A percentile compares a stretch with the other conserved stretches of the same genome.
phyloP scores from a whole-genome alignment of 345 rosid species.

The Microthlaspi erraticum region DNA sequence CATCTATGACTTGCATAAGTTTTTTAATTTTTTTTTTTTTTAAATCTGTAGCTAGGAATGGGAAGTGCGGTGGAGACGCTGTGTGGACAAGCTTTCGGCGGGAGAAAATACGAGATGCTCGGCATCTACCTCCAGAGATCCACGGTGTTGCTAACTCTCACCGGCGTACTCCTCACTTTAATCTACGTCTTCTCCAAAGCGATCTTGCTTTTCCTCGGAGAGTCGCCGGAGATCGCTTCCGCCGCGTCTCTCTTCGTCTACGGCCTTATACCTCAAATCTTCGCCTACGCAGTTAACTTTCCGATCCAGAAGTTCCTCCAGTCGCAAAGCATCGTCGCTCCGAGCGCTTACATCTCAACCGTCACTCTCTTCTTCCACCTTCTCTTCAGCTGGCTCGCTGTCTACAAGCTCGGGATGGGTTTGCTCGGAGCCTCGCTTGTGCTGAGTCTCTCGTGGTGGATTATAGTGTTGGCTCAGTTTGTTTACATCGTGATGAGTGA shows the following conservation, averaged over 20 bases:
- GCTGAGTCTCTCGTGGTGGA: constrained; percentile 66
- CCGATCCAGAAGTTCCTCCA: constrained; percentile 69
- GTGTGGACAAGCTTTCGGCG: constrained; percentile 80
- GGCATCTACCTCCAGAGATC: constrained; percentile 71
- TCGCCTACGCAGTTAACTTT: constrained; percentile 62
- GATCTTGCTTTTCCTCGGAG: constrained; percentile 54
- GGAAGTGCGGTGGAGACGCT: constrained; percentile 80
- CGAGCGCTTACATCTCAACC: constrained; percentile 61
- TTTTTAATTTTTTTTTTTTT: too few species aligned
- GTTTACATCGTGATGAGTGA: constrained; percentile 53
- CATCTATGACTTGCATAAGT: not conserved
- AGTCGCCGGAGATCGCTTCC: constrained; percentile 60
- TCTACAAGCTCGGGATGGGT: constrained; percentile 52
- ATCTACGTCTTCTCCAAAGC: constrained; percentile 57
- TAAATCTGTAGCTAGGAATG: constrained; percentile 54
- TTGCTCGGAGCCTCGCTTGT: constrained; percentile 59
- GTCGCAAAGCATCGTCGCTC: constrained; percentile 65
- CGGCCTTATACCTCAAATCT: constrained; percentile 68
- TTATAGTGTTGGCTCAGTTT: constrained; percentile 59
- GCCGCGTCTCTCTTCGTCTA: constrained; percentile 60
- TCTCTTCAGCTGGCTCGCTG: constrained; percentile 51
- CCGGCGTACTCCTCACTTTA: constrained; percentile 52
- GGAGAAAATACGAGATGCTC: constrained; percentile 53
- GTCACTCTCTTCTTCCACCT: constrained; percentile 50
- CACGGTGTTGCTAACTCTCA: constrained; percentile 53